phyloP scores from a whole-genome alignment of 2,329 filamentous ascomycete species.

The Colletotrichum tropicicola region DNA sequence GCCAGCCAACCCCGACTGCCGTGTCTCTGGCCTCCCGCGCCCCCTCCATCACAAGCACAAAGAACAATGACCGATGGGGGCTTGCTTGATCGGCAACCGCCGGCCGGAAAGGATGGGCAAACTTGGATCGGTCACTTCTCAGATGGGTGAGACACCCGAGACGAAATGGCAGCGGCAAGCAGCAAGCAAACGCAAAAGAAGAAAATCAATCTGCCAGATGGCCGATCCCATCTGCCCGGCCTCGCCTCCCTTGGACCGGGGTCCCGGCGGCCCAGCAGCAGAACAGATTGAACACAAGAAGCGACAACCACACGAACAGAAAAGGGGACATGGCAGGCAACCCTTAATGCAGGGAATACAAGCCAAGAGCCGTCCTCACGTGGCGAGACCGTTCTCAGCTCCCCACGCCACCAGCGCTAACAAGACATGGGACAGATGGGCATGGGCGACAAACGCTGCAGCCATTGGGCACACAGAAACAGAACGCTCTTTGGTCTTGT shows the following conservation, averaged over 20 bases:
- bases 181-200: not conserved
- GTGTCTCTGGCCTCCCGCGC: not conserved
- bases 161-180: not conserved
- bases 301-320: no score
- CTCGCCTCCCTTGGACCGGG: no score
- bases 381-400: constrained; percentile 19
- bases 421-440: not conserved
- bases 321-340: not conserved
- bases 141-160: not conserved
- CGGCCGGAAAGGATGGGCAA: not conserved
- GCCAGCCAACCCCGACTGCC: not conserved
- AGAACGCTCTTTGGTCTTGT: not conserved
- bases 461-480: not conserved
- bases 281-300: no score
- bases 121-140: constrained; percentile 14
- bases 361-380: constrained; percentile 6
- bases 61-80: not conserved
- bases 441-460: not conserved
- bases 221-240: not conserved
- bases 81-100: constrained; percentile 5
- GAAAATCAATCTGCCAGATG: not conserved
- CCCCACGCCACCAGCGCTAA: constrained; percentile 2
- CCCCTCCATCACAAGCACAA: not conserved
- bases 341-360: not conserved
- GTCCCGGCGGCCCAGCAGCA: no score